Percentiles rank a stretch among this genome's conserved stretches.
Evolutionary conservation across 1,139 yeast genomes (phyloP).

Genomic region (Kodamaea sp.): DNA sequence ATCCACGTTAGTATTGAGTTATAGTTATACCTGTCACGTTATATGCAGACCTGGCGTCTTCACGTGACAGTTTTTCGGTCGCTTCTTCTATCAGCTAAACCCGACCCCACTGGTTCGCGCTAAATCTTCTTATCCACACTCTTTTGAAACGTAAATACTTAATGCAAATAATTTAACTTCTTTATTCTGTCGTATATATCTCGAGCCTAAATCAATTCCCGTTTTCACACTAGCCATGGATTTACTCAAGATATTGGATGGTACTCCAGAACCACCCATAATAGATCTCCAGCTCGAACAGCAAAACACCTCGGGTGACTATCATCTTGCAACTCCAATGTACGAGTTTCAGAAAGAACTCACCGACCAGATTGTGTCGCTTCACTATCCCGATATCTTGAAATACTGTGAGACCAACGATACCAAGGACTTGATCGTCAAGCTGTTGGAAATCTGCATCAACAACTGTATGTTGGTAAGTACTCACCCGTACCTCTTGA

Average conservation of each 20-base stretch:
- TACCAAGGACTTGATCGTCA: constrained; percentile 58
- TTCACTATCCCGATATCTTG: constrained; percentile 87
- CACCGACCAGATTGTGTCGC: constrained; percentile 88
- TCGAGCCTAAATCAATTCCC: no score
- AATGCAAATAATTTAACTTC: no score
- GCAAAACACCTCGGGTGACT: constrained; percentile 60
- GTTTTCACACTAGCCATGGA: no score
- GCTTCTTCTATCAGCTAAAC: no score
- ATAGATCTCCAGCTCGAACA: constrained; percentile 51
- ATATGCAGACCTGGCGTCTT: no score
- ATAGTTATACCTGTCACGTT: no score
- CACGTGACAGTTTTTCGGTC: no score
- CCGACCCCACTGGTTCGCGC: no score
- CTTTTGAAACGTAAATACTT: no score
- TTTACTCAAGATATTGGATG: constrained; percentile 71
- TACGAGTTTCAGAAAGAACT: constrained; percentile 85
- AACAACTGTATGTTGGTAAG: constrained; percentile 76
- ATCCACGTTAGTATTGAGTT: no score
- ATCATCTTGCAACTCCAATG: constrained; percentile 83
- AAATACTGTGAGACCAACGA: constrained; percentile 77
- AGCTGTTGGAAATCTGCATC: constrained; percentile 71
- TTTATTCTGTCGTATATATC: no score
- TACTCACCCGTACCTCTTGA: constrained; percentile 84
- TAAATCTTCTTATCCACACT: no score
- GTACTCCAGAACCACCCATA: constrained; percentile 82